Conservation (phyloP, 495 filamentous ascomycete species). For the Penicillium silybi region DNA sequence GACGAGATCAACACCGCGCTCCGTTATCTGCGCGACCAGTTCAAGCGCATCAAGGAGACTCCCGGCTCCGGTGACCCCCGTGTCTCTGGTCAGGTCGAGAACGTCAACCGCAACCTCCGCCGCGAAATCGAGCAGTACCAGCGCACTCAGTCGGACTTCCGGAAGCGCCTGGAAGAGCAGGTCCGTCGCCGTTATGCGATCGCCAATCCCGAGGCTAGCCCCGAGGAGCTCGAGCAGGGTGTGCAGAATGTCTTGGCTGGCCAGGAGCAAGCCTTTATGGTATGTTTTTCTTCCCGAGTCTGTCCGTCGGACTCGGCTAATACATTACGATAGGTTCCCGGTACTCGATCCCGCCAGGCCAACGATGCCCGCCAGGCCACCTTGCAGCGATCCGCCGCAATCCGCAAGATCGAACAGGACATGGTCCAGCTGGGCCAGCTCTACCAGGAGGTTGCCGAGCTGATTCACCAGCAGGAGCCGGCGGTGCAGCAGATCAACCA, state of each 20-base stretch:
- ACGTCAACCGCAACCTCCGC: slow-evolving; percentile 73
- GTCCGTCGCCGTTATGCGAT: slow-evolving; percentile 87
- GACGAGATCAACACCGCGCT: slow-evolving; percentile 78
- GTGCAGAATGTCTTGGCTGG: slow-evolving; percentile 64
- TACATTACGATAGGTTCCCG: slow-evolving; percentile 44
- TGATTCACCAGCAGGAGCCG: slow-evolving; percentile 79
- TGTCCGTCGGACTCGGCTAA: not conserved
- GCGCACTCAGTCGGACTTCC: slow-evolving; percentile 68
- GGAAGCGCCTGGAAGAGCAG: slow-evolving; percentile 72
- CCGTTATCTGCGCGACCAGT: slow-evolving; percentile 65
- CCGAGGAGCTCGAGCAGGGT: slow-evolving; percentile 73
- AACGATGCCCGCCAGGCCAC: slow-evolving; percentile 72
- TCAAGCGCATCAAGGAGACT: slow-evolving; percentile 74
- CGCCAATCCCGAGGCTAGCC: slow-evolving; percentile 77
- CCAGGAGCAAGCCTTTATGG: slow-evolving; percentile 72
- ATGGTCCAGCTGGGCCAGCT: slow-evolving; percentile 80
- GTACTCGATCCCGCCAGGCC: slow-evolving; percentile 75
- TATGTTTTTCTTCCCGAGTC: slow-evolving; percentile 11
- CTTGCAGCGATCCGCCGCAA: slow-evolving; percentile 77
- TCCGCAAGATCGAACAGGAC: slow-evolving; percentile 85
- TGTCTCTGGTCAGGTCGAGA: slow-evolving; percentile 74
- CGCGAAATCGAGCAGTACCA: slow-evolving; percentile 76
- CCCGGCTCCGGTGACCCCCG: slow-evolving; percentile 65
- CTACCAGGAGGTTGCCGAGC: slow-evolving; percentile 77
- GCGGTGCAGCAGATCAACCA: slow-evolving; percentile 73